Base-by-base conservation (phyloP, 257 asterid genomes). In the Solanum lignicaule region DNA sequence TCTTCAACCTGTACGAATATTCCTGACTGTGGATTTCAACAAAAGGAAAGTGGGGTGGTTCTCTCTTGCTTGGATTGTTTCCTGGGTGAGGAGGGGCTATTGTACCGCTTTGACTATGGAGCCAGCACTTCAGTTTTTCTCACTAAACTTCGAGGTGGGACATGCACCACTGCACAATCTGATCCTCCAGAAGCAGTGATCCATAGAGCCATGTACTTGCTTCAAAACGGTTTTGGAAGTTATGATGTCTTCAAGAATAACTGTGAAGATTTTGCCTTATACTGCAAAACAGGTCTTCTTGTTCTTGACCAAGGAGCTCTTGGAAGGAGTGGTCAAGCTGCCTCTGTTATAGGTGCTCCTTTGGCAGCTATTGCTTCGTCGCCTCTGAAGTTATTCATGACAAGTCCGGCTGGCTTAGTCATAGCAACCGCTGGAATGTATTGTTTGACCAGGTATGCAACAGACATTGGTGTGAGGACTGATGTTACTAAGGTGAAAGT, bases 191-290 rank as follows among this genome's bases (percentile, higher is more conserved):
- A 90, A 8, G 66, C 35, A 7, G 93, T 90, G 76, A 87, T 90
- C 32, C 88, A 88, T 73, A 83, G 91, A 69, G 89, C 92, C 27
- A 83, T 89, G 89, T 86, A 72, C 84, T 88, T 92, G 27, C 92
- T 92, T 74, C 92, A 87, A 3, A 83, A 83, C 25, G 92, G 92
- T 21, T 90, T 88, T 29, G 93, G 93, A 7, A 87, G 39, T 2
- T 89, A 92, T 69, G 73, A 87, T 13, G 79, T 89, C 18, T 92
- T 92, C 18, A 68, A 58, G 46, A 89, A 87, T 25, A 92, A 92
- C 84, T 92, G 92, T 72, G 94, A 92, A 87, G 94, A 92, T 81
- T 92, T 92, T 66, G 94, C 94, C 6, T 43, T 90, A 7, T 90
- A 90, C 91, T 92, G 92, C 66, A 92, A 92, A 86, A 92, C 92